A percentile compares a stretch with the other conserved stretches of the same genome.
Evolutionary conservation across 1,284 basidiomycete genomes (phyloP).

Genomic region (Heterobasidion parviporum): DNA sequence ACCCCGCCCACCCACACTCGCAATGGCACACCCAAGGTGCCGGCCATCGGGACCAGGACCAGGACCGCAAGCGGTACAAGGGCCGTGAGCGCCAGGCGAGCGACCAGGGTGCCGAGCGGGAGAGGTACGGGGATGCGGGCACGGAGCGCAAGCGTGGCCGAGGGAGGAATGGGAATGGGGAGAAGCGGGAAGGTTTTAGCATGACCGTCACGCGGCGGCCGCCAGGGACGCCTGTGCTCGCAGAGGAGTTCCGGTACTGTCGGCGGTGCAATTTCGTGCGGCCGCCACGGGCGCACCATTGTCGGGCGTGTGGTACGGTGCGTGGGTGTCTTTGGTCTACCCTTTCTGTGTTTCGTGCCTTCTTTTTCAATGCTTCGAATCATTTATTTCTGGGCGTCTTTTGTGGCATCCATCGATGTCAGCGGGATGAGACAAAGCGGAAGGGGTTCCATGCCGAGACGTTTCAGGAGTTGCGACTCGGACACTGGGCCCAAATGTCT

Average conservation of each 20-base stretch:
- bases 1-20: no score
- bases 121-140: no score
- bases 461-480: no score
- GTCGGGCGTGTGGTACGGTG: slow-evolving; percentile 63
- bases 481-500: no score
- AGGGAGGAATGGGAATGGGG: background rate
- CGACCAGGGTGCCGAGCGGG: no score
- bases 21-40: no score
- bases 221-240: slow-evolving; percentile 37
- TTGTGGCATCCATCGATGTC: background rate
- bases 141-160: background rate
- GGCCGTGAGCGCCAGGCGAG: no score
- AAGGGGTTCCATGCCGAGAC: no score
- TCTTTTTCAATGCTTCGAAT: background rate
- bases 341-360: background rate
- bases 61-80: no score
- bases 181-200: no score
- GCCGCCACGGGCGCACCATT: slow-evolving; percentile 70
- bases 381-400: slow-evolving; percentile 1
- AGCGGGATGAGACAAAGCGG: no score
- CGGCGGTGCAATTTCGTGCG: slow-evolving; percentile 49
- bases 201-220: slow-evolving; percentile 27
- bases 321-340: slow-evolving; percentile 14
- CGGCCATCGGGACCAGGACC: no score
- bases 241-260: slow-evolving; percentile 55